Evolutionary conservation across 2,329 filamentous ascomycete species (phyloP).

Genomic region (Emericellopsis atlantica): DNA sequence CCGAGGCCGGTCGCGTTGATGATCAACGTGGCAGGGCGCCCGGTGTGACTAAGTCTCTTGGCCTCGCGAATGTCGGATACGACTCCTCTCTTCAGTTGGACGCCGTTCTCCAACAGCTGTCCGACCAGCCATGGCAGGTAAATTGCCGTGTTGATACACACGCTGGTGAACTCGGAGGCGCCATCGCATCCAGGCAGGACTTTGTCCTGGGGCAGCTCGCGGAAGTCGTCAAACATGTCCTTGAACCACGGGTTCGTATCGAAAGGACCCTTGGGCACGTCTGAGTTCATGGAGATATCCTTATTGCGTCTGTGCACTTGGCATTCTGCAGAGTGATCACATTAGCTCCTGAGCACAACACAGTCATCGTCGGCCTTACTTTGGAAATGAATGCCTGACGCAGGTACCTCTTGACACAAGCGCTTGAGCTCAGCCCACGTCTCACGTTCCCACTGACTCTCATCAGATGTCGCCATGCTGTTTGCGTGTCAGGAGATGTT

Average conservation of each 20-base stretch:
- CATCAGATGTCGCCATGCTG: conserved; percentile 19
- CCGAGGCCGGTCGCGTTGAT: conserved; percentile 61
- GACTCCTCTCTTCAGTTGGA: conserved; percentile 36
- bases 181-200: conserved; percentile 46
- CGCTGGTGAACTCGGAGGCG: conserved; percentile 48
- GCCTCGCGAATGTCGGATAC: conserved; percentile 50
- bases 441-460: conserved; percentile 37
- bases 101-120: conserved; percentile 51
- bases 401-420: conserved; percentile 47
- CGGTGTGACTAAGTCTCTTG: conserved; percentile 39
- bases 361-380: conserved; percentile 16
- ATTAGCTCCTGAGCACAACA: not conserved
- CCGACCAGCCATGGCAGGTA: conserved; percentile 60
- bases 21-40: conserved; percentile 42
- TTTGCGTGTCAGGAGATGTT: not conserved
- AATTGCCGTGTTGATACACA: conserved; percentile 63
- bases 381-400: conserved; percentile 64
- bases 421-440: conserved; percentile 46
- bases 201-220: conserved; percentile 41
- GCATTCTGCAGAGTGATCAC: conserved; percentile 16
- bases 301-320: conserved; percentile 23
- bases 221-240: conserved; percentile 56
- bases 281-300: not conserved
- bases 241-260: conserved; percentile 56
- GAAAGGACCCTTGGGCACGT: conserved; percentile 16